Conservation (phyloP, 345 rosid species). For the Salix dunnii region DNA sequence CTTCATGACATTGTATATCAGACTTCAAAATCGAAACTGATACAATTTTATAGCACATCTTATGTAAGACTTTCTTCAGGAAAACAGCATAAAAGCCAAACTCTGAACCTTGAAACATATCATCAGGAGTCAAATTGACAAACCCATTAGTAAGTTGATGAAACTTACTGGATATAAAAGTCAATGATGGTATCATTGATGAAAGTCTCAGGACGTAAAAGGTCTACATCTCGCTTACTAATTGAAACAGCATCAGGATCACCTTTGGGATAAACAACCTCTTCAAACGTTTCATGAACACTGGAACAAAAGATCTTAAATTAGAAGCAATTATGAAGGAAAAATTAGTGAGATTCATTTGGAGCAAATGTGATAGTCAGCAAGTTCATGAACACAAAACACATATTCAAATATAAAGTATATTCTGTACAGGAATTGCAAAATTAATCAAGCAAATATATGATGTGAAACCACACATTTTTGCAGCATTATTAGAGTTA, state of each 20-base stretch:
- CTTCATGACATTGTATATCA: neutral
- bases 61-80: neutral
- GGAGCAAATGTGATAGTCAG: neutral
- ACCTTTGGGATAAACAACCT: conserved; percentile 86
- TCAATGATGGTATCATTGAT: conserved; percentile 95
- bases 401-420: neutral
- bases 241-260: conserved; percentile 90
- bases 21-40: neutral
- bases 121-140: neutral
- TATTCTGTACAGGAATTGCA: neutral
- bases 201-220: conserved; percentile 81
- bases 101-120: neutral
- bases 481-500: neutral
- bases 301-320: conserved; percentile 29
- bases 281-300: conserved; percentile 73
- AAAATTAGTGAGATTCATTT: neutral
- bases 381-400: neutral
- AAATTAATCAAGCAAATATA: neutral
- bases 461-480: neutral
- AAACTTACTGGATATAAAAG: conserved; percentile 79
- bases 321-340: neutral
- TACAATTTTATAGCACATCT: neutral
- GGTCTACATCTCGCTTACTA: conserved; percentile 86
- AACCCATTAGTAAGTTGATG: neutral
- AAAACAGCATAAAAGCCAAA: neutral